Percentiles rank a stretch among this genome's conserved stretches.
Conservation (phyloP, 352 stramenopile genomes). For the Elongisporangium anandrum region DNA sequence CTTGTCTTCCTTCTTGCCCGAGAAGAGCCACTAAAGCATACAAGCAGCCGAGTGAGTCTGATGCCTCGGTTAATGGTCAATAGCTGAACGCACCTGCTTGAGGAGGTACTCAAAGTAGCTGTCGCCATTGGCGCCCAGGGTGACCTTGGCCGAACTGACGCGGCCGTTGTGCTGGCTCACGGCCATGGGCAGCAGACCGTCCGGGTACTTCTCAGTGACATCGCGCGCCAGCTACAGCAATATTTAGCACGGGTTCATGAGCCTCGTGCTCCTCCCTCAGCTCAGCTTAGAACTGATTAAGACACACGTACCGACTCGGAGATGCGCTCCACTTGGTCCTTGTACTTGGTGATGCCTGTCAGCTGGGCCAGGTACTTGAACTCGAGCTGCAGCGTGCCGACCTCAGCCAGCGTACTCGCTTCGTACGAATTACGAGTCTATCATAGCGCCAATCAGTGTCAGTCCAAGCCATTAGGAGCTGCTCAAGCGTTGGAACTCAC, state of each 20-base stretch:
- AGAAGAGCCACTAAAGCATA: conserved; percentile 54
- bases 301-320: conserved; percentile 58
- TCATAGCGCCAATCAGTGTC: neutral
- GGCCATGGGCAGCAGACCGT: conserved; percentile 50
- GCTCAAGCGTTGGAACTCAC: conserved; percentile 19
- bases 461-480: too few species aligned
- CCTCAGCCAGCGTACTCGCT: conserved; percentile 59
- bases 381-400: conserved; percentile 71
- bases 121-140: conserved; percentile 66
- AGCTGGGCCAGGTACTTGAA: conserved; percentile 74
- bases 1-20: conserved; percentile 68
- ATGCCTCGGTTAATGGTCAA: too few species aligned
- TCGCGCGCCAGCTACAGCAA: conserved; percentile 38
- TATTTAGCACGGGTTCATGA: neutral
- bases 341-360: conserved; percentile 56
- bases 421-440: conserved; percentile 8
- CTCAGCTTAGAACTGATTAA: too few species aligned
- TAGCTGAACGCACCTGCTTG: conserved; percentile 81
- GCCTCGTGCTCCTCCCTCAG: neutral
- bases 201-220: conserved; percentile 46
- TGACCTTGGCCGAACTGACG: conserved; percentile 50
- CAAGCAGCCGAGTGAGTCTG: too few species aligned
- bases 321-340: conserved; percentile 64
- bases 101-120: conserved; percentile 87
- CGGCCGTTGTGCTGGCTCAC: conserved; percentile 37